Evolutionary conservation across 768 basidiomycete genomes (phyloP), one percentile per base, ranked within the genome.

Genomic region (Boletales sp.): DNA sequence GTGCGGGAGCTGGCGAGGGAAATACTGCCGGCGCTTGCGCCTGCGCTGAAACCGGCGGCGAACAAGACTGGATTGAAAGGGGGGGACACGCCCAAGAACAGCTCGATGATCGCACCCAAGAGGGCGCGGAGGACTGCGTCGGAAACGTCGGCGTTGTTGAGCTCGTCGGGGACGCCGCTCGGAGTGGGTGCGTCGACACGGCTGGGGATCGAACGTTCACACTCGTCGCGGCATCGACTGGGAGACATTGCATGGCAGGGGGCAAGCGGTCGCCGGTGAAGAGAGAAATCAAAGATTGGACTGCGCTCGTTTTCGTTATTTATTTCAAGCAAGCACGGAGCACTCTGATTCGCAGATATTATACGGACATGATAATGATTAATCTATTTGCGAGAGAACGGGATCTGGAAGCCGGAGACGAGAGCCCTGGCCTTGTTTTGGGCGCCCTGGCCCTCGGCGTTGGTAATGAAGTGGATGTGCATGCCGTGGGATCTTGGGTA

Each of bases 381-480:
- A 51, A 56, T 50, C 60, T 64, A 70, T 50, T 67, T 69, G 67
- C 80, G 73, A 39, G 74, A 65, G 71, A 98, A 97, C 1, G 95
- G 95, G 51, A 98, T 78, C 70, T 94, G 87, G 75, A 94, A 92
- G 0, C 89, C 95, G 15, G 91, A 94, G 38, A 98, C 66, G 53
- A 99, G 70, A 2, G 89, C 83, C 61, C 94, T 81, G 8, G 92
- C 94, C 50, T 81, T 77, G 65, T 94, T 88, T 72, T 96, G 90
- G 8, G 94, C 94, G 12, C 91, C 91, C n/a, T 84, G 70, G 0
- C 95, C 95, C 40, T 76, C 74, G 5, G 90, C 88, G 63, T 87
- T 92, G 18, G 95, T 97, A 50, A 94, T 77, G 64, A 95, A 94
- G 65, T 94, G 90, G 34, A 99, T 84, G 63, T 97, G 90, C 81